A percentile compares a stretch with the other conserved stretches of the same genome.
Evolutionary conservation across 1,139 yeast species (phyloP).

Genomic region (Suhomyces taliae): DNA sequence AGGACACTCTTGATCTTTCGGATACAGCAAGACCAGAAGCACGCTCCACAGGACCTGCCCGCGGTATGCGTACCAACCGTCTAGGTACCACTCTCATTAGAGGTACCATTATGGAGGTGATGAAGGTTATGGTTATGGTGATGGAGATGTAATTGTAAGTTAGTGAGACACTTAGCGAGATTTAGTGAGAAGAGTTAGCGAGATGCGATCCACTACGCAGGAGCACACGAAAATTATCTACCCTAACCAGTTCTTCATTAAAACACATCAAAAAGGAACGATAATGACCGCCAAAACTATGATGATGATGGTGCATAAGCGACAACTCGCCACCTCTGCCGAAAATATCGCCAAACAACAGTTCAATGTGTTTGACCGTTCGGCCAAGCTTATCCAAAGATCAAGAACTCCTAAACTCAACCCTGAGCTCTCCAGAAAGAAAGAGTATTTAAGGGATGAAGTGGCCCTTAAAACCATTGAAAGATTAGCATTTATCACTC

Average conservation of each 20-base stretch:
- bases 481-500: slow-evolving; percentile 69
- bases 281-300: background rate
- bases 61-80: background rate
- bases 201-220: too few species aligned
- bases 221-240: background rate
- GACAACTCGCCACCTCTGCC: slow-evolving; percentile 27
- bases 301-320: slow-evolving; percentile 5
- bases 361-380: slow-evolving; percentile 66
- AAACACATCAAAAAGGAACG: too few species aligned
- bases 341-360: slow-evolving; percentile 25
- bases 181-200: too few species aligned
- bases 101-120: too few species aligned
- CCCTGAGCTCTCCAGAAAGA: slow-evolving; percentile 51
- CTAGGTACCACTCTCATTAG: too few species aligned
- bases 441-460: slow-evolving; percentile 77
- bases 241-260: too few species aligned
- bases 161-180: too few species aligned
- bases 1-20: background rate
- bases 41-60: background rate
- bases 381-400: slow-evolving; percentile 60
- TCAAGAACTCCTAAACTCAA: slow-evolving; percentile 48
- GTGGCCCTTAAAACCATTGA: slow-evolving; percentile 73
- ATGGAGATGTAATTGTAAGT: too few species aligned
- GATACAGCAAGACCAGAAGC: too few species aligned
- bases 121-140: too few species aligned